Evolutionary conservation across 495 filamentous ascomycete genomes (phyloP), one percentile per base, ranked within the genome.

Genomic region (Aspergillus steynii): DNA sequence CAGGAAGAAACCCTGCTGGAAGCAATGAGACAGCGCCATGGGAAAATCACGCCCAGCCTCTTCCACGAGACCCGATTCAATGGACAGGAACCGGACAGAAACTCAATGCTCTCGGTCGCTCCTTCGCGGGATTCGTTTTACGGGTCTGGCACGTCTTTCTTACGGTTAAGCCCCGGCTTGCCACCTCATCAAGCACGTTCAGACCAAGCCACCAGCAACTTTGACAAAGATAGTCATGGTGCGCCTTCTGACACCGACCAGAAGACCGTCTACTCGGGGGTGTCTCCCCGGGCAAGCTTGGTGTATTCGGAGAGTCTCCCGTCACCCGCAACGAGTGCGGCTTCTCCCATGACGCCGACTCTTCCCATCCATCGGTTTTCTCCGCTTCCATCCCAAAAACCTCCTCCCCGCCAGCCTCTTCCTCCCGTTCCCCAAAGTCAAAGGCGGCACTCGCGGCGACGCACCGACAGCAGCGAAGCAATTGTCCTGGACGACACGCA

Each of bases 1-100:
- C 91, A 96, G 72, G 93, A 97, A 70, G 88, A 92, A 68, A 85
- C 89, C 68, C 77, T 97, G 5, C 77, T 97, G 7, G 89, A 91
- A 63, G 89, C 90, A 14, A 87, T 97, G 82, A 82, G 93, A 37
- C 74, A 85, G 65, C 92, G 92, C 68, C 82, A 90, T 49, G 89
- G 90, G 37, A 85, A 85, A 31, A 90, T 96, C 80, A 86, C 86
- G 0, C 86, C 91, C 57, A 86, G 87, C 57, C 83, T 88, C 53
- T 87, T 90, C 60, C 75, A 85, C 28, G 86, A 90, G 63, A 55
- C 67, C 25, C 59, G 67, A 2, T 67, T 66, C 54, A 69, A 67
- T 27, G 56, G 29, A 25, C 42, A 31, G 4, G 65, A 71, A 51
- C 55, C 67, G 3, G 75, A 76, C 55, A 61, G 67, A 29, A 66